Evolutionary conservation across 2,329 filamentous ascomycete species (phyloP).

Genomic region (Colletotrichum agaves): DNA sequence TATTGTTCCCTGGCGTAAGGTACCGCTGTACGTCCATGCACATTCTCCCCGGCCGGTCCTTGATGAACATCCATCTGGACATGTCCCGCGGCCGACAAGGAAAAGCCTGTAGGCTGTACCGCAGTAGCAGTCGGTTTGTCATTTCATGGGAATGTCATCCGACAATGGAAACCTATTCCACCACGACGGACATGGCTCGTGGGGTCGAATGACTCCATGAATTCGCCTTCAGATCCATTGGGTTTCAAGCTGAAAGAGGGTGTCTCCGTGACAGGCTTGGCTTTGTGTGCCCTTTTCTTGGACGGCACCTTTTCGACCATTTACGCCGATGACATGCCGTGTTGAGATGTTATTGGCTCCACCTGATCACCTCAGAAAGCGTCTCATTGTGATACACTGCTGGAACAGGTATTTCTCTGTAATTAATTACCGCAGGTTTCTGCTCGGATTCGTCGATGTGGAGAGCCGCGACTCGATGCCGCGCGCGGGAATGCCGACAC

Average conservation of each 20-base stretch:
- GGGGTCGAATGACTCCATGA: not conserved
- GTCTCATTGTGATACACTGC: slow-evolving; percentile 26
- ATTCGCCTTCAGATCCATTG: not conserved
- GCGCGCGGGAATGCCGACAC: slow-evolving; percentile 21
- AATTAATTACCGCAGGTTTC: slow-evolving; percentile 5
- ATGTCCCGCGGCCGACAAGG: slow-evolving; percentile 11
- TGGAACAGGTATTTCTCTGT: slow-evolving; percentile 23
- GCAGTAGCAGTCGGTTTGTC: not conserved
- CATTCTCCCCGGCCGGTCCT: not conserved
- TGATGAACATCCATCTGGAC: not conserved
- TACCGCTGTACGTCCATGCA: slow-evolving; percentile 5
- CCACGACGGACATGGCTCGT: not conserved
- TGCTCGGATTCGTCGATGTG: slow-evolving; percentile 10
- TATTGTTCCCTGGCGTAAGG: not conserved
- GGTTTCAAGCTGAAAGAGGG: not conserved
- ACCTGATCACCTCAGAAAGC: not conserved
- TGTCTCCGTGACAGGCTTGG: slow-evolving; percentile 12
- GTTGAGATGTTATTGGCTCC: slow-evolving; percentile 5
- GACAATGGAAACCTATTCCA: not conserved
- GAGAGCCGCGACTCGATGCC: slow-evolving; percentile 1
- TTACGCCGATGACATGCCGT: slow-evolving; percentile 11
- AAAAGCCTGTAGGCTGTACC: not conserved
- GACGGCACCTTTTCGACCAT: not conserved
- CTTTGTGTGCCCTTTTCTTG: slow-evolving; percentile 7
- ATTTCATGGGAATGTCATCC: slow-evolving; percentile 6